phyloP scores from a whole-genome alignment of 73 alveolate species.

The Paramecium pentaurelia region DNA sequence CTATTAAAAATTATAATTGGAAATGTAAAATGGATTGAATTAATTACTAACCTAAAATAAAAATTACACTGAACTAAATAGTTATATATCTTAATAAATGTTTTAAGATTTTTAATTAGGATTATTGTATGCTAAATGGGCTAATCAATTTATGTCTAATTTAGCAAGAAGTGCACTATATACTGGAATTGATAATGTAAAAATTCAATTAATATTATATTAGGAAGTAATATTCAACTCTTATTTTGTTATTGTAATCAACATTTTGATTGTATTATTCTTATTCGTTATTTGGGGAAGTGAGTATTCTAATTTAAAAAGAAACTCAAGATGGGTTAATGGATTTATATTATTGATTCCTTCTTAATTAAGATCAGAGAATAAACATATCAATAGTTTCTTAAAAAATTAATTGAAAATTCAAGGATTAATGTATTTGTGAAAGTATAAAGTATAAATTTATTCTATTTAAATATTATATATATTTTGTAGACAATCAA shows the following conservation, averaged over 20 bases:
- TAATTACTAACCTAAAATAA: background rate
- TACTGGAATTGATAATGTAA: constrained; percentile 32
- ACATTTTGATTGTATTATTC: background rate
- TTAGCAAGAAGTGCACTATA: background rate
- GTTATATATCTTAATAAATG: background rate
- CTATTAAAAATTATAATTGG: background rate
- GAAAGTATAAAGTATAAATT: background rate
- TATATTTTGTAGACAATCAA: background rate
- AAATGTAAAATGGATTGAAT: background rate
- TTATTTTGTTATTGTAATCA: background rate
- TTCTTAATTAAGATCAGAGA: constrained; percentile 35
- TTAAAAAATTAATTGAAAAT: constrained; percentile 38
- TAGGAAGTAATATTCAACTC: background rate
- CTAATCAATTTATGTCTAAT: background rate
- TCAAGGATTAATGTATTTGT: constrained; percentile 47
- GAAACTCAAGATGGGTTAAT: constrained; percentile 63
- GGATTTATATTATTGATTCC: constrained; percentile 58
- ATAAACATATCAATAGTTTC: constrained; percentile 35
- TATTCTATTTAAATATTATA: background rate
- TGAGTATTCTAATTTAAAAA: constrained; percentile 39
- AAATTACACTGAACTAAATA: background rate
- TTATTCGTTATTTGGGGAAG: constrained; percentile 48
- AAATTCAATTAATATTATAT: background rate
- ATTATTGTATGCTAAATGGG: background rate
- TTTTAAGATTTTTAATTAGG: background rate